Conservation (phyloP, 2,329 filamentous ascomycete genomes). For the Venturia aucupariae region DNA sequence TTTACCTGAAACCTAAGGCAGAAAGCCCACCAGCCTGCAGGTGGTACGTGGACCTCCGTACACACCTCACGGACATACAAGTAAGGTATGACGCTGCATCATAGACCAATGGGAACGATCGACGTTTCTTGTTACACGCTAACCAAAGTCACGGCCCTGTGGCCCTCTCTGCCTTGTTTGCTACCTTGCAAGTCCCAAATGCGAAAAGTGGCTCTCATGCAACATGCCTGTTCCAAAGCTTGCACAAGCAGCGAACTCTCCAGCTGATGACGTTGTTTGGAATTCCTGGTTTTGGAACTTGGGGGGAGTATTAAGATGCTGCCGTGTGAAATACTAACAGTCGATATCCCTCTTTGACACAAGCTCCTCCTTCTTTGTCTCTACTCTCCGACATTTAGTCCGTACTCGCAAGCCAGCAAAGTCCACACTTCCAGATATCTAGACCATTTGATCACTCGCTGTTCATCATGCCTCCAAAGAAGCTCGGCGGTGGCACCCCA, state of each 20-base stretch:
- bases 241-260: neutral
- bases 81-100: neutral
- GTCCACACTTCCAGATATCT: neutral
- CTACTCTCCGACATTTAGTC: neutral
- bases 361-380: neutral
- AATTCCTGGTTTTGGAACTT: neutral
- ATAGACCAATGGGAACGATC: neutral
- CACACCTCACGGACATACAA: too few relatives aligned
- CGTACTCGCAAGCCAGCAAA: neutral
- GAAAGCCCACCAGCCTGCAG: too few relatives aligned
- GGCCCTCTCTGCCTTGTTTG: too few relatives aligned
- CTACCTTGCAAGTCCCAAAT: neutral
- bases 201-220: neutral
- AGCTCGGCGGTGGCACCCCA: neutral
- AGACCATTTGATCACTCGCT: neutral
- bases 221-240: neutral
- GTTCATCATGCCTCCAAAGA: constrained; percentile 3
- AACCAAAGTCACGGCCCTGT: neutral
- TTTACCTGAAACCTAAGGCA: too few relatives aligned
- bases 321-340: neutral
- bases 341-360: neutral
- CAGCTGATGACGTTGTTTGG: neutral
- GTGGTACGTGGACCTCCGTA: too few relatives aligned
- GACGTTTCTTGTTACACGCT: constrained; percentile 3
- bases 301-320: neutral